phyloP scores from a whole-genome alignment of 805 yeast genomes.

The Metschnikowia noctiluminum region DNA sequence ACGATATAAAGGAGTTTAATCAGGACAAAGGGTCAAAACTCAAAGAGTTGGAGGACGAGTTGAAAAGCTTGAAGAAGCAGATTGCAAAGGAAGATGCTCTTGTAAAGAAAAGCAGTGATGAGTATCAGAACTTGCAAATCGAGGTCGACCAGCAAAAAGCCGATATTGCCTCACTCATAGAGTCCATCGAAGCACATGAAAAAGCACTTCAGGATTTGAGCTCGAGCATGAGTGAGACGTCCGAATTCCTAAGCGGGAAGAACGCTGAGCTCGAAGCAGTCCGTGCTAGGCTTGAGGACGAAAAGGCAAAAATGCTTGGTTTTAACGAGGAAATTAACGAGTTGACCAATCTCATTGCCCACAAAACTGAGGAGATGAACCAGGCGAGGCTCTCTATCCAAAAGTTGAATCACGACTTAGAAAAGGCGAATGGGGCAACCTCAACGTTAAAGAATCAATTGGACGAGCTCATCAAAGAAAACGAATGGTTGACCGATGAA shows the following conservation, averaged over 20 bases:
- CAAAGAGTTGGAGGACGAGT: constrained; percentile 56
- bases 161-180: constrained; percentile 50
- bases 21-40: constrained; percentile 78
- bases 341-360: constrained; percentile 44
- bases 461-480: constrained; percentile 47
- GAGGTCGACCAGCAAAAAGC: constrained; percentile 64
- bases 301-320: constrained; percentile 59
- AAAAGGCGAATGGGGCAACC: constrained; percentile 41
- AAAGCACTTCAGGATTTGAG: constrained; percentile 29
- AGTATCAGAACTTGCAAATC: constrained; percentile 61
- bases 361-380: constrained; percentile 42
- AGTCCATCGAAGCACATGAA: constrained; percentile 37
- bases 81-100: constrained; percentile 39
- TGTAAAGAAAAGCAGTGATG: constrained; percentile 46
- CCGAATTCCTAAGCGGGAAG: constrained; percentile 25
- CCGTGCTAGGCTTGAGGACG: constrained; percentile 43
- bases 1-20: constrained; percentile 79
- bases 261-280: constrained; percentile 18
- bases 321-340: constrained; percentile 75
- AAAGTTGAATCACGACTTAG: constrained; percentile 53
- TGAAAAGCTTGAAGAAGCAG: constrained; percentile 30
- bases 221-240: constrained; percentile 9
- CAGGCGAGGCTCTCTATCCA: constrained; percentile 52
- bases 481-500: constrained; percentile 73
- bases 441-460: constrained; percentile 36